phyloP scores from a whole-genome alignment of 257 asterid genomes.

The Lantana camara region DNA sequence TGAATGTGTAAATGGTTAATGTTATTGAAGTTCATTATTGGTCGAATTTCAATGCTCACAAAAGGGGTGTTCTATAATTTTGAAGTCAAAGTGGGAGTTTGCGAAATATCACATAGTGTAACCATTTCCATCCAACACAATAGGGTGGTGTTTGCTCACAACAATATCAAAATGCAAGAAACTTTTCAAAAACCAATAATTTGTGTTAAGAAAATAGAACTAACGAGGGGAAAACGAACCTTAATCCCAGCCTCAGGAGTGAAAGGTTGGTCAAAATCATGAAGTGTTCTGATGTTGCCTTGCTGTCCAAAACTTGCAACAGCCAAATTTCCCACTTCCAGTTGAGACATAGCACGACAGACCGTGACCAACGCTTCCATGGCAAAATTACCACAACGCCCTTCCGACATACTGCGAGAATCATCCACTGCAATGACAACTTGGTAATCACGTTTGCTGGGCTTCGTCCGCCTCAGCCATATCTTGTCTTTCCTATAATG shows the following conservation, averaged over 20 bases:
- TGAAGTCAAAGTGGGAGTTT: too few species aligned
- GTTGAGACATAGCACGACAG: conserved; percentile 96
- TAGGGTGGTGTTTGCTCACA: not conserved
- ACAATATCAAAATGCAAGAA: not conserved
- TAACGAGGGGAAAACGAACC: conserved; percentile 49
- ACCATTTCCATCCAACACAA: not conserved
- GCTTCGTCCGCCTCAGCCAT: conserved; percentile 91
- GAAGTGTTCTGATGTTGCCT: conserved; percentile 80
- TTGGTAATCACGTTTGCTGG: conserved; percentile 93
- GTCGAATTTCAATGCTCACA: too few species aligned
- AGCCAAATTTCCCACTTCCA: conserved; percentile 87
- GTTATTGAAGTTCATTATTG: too few species aligned
- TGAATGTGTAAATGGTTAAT: too few species aligned
- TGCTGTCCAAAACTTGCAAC: conserved; percentile 93
- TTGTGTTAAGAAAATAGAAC: too few species aligned
- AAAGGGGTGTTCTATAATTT: too few species aligned
- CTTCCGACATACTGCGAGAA: conserved; percentile 92
- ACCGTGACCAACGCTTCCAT: conserved; percentile 91
- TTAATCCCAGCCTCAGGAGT: conserved; percentile 85
- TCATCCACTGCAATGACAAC: conserved; percentile 96
- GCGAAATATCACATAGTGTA: too few species aligned
- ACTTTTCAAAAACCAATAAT: not conserved
- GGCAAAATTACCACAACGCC: conserved; percentile 76
- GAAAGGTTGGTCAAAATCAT: conserved; percentile 84
- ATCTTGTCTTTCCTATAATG: conserved; percentile 88